Base-by-base conservation (phyloP, 2,329 filamentous ascomycete genomes). In the Ceratocystis ficicola region DNA sequence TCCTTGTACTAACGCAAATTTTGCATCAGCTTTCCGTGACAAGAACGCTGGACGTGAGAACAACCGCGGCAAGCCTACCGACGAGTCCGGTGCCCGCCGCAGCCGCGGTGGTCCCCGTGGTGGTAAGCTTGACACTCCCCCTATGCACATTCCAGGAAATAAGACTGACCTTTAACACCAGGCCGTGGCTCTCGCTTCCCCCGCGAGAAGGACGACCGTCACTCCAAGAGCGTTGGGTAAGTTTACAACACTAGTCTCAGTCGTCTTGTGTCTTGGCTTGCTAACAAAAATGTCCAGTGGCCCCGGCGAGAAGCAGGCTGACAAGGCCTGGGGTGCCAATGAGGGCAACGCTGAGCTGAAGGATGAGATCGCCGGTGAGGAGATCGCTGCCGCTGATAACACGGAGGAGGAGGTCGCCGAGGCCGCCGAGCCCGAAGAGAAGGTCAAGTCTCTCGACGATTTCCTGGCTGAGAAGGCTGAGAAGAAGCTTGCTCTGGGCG, bases 331-430 rank as follows among this genome's bases (percentile, higher is more conserved):
- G 91, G 94, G 93, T 72, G 86, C 84, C 74, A 82, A 83, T 72
- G 88, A 90, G 74, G 94, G 91, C 73, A 80, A 86, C 69, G 88
- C 88, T 74, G 90, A 95, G 79, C 86, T 88, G 79, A 88, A 88
- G 74, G 94, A 97, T 73, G 94, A 97, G 83, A 85, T 90, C 78
- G 90, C 88, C 72, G 94, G 88, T 72, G 91, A 95, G 76, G 87
- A 85, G 72, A 95, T 96, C 72, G 94, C 94, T 71, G 83, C 90
- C 78, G 80, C 82, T 70, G 93, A 97, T 74, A 83, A 90, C 79
- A 90, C 88, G 79, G 88, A 90, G 69, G 73, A 75, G 59, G 72
- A 71, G 64, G 77, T 77, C 70, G 72, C 71, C 55, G 77, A 77
- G 72, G 76, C 79, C 66, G 79, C 80, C 69, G 85, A 90, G 78